phyloP scores from a whole-genome alignment of 2,329 filamentous ascomycete species.

The Corniculantispora saksenae region DNA sequence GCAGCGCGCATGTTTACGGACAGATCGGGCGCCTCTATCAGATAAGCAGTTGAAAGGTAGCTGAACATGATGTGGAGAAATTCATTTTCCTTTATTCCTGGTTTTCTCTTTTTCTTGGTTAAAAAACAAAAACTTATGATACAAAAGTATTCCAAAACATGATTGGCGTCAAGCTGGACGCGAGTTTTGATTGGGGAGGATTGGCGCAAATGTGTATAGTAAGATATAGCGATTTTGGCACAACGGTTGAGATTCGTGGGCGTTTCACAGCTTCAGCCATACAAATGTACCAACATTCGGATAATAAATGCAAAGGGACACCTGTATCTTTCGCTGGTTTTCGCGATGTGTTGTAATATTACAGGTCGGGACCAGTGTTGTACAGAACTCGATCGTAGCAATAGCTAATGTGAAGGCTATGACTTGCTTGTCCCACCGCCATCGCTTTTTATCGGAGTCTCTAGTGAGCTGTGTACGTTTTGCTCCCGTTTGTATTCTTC shows the following conservation, averaged over 20 bases:
- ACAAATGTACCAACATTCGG: conserved; percentile 25
- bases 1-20: conserved; percentile 96
- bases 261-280: conserved; percentile 11
- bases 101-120: not conserved
- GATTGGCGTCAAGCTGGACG: not conserved
- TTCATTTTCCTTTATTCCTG: not conserved
- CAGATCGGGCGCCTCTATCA: conserved; percentile 71
- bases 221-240: not conserved
- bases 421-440: not conserved
- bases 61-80: not conserved
- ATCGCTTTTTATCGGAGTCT: conserved; percentile 23
- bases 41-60: conserved; percentile 42
- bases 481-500: conserved; percentile 89
- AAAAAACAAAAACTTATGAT: not conserved
- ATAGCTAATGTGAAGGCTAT: conserved; percentile 20
- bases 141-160: not conserved
- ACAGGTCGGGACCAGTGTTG: not conserved
- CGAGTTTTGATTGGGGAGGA: not conserved
- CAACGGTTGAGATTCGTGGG: not conserved
- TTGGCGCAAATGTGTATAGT: conserved; percentile 8
- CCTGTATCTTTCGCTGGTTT: not conserved
- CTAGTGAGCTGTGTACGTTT: conserved; percentile 58
- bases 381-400: conserved; percentile 1
- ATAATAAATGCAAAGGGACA: conserved; percentile 23
- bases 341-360: not conserved